Evolutionary conservation across 2,329 filamentous ascomycete genomes (phyloP).

Genomic region (Alternaria hordeiaustralica): DNA sequence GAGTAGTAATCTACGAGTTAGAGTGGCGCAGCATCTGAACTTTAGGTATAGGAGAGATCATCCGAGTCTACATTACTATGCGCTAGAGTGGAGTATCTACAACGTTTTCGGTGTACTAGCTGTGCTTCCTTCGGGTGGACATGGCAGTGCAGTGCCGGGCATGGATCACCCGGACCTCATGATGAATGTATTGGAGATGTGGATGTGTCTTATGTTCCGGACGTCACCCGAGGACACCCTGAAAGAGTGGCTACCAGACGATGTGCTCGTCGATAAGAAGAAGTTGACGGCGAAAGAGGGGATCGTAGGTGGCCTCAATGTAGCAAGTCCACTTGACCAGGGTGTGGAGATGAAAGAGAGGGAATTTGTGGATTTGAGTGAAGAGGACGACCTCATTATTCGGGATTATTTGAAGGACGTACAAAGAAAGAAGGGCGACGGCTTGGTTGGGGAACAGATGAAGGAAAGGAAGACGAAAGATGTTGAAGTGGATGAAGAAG

Average conservation of each 20-base stretch:
- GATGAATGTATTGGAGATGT: conserved; percentile 46
- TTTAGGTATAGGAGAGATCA: conserved; percentile 47
- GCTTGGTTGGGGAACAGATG: fast-evolving
- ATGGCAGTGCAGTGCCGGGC: conserved; percentile 20
- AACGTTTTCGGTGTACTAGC: conserved; percentile 38
- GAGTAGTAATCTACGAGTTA: conserved; percentile 28
- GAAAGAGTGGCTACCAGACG: conserved; percentile 29
- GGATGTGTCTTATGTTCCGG: conserved; percentile 43
- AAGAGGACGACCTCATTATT: conserved; percentile 29
- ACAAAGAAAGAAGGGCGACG: neutral
- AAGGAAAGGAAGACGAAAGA: neutral
- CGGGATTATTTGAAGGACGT: conserved; percentile 23
- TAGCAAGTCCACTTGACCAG: conserved; percentile 41
- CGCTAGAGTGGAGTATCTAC: conserved; percentile 36
- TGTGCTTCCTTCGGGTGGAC: conserved; percentile 18
- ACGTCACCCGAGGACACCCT: conserved; percentile 27
- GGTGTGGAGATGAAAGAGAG: conserved; percentile 21
- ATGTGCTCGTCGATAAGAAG: neutral
- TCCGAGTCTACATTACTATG: conserved; percentile 42
- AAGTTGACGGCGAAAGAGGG: conserved; percentile 22
- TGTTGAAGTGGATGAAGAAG: neutral
- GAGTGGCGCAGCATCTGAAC: conserved; percentile 41
- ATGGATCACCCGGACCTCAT: conserved; percentile 37
- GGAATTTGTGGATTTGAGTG: conserved; percentile 32
- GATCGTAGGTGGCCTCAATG: conserved; percentile 35